A percentile compares a stretch with the other conserved stretches of the same genome.
These are phyloP conservation scores for Xylona heveae DNA, from an alignment of 495 filamentous ascomycete genomes.

Conservation along the genomic window DNA sequence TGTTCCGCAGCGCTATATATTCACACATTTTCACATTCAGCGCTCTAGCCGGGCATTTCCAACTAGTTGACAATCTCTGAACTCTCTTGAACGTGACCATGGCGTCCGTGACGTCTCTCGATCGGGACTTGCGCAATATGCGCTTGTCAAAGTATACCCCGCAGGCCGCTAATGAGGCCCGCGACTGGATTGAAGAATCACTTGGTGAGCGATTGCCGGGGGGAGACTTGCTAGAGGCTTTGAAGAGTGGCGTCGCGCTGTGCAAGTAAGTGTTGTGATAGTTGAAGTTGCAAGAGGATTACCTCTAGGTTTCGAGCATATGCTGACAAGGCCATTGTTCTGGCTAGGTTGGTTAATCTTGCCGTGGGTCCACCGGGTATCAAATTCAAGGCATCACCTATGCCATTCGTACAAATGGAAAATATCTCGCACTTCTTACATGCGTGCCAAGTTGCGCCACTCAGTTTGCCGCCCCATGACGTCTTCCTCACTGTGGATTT, in stretches of 20 bases:
- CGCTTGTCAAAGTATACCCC: constrained; percentile 90
- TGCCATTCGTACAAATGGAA: constrained; percentile 99
- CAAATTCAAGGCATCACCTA: constrained; percentile 59
- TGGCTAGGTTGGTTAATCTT: constrained; percentile 67
- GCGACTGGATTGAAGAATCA: constrained; percentile 68
- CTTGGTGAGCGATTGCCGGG: constrained; percentile 49
- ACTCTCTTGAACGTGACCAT: constrained; percentile 22
- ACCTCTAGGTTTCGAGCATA: constrained; percentile 8
- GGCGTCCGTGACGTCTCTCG: constrained; percentile 87
- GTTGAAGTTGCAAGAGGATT: constrained; percentile 1
- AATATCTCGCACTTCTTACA: constrained; percentile 94
- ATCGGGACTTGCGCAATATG: constrained; percentile 86
- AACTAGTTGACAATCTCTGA: neutral
- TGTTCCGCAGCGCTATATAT: too few relatives aligned
- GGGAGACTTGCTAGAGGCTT: constrained; percentile 57
- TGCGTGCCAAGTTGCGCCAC: constrained; percentile 61
- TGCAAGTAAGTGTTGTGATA: neutral
- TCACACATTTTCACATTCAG: too few relatives aligned
- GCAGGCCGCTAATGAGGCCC: constrained; percentile 68
- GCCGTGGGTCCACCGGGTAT: constrained; percentile 57
- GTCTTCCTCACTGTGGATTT: constrained; percentile 95
- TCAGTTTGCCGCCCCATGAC: constrained; percentile 82
- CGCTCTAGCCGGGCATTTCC: too few relatives aligned
- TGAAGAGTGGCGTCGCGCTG: constrained; percentile 50
- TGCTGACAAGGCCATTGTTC: too few relatives aligned